These are phyloP conservation scores for Lathyrus aphaca DNA, from an alignment of 306 rosid genomes.

Conservation along the genomic window DNA sequence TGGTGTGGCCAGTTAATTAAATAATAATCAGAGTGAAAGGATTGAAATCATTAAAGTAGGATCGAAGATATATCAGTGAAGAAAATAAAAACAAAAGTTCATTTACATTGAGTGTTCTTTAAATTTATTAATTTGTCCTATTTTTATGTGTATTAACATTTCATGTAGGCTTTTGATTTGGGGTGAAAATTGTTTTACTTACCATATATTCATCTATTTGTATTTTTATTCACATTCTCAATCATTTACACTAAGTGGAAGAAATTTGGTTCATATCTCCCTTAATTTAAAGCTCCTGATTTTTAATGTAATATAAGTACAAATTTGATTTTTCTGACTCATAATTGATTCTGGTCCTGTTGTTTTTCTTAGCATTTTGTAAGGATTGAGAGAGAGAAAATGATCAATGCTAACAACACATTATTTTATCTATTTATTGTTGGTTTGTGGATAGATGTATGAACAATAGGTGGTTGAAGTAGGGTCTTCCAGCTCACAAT, in stretches of 20 bases:
- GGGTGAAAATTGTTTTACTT: conserved; percentile 48
- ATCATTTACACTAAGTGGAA: conserved; percentile 31
- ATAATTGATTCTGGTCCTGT: background rate
- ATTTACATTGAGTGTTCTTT: conserved; percentile 54
- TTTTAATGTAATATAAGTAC: conserved; percentile 37
- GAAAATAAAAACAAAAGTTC: conserved; percentile 41
- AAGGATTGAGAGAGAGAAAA: too few species aligned
- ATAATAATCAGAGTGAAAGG: conserved; percentile 22
- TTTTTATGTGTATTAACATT: conserved; percentile 41
- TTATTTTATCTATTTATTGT: conserved; percentile 11
- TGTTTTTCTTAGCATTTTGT: too few species aligned
- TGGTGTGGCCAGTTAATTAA: conserved; percentile 51
- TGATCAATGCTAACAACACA: background rate
- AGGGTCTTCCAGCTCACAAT: conserved; percentile 38
- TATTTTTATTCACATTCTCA: conserved; percentile 38
- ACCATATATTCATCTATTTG: conserved; percentile 38
- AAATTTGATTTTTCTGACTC: conserved; percentile 25
- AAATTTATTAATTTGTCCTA: conserved; percentile 47
- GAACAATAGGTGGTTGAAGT: conserved; percentile 31
- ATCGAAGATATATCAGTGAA: conserved; percentile 36
- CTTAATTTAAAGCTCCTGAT: conserved; percentile 1
- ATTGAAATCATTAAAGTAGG: conserved; percentile 43
- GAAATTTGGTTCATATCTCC: too few species aligned
- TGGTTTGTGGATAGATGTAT: background rate
- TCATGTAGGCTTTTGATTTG: conserved; percentile 48